phyloP scores from a whole-genome alignment of 2,329 filamentous ascomycete species.

The Epicoccum nigrum region DNA sequence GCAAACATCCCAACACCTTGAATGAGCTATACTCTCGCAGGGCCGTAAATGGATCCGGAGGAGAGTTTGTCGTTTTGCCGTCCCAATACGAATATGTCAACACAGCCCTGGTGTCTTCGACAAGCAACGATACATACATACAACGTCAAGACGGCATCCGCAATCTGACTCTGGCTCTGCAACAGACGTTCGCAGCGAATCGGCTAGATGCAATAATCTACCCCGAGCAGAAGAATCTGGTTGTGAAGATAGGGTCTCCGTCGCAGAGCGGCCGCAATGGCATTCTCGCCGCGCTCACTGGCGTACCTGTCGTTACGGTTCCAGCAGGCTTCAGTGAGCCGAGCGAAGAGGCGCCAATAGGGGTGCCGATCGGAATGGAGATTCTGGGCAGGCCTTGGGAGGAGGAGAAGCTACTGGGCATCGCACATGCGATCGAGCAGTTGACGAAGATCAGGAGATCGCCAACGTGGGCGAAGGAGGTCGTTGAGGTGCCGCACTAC shows the following conservation, averaged over 20 bases:
- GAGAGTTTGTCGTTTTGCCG: slow-evolving; percentile 65
- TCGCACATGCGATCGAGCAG: slow-evolving; percentile 60
- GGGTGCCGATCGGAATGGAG: slow-evolving; percentile 70
- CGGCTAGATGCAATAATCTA: slow-evolving; percentile 66
- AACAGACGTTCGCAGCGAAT: slow-evolving; percentile 57
- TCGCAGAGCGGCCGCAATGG: slow-evolving; percentile 67
- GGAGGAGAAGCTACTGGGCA: slow-evolving; percentile 60
- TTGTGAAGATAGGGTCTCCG: slow-evolving; percentile 62
- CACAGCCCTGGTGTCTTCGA: slow-evolving; percentile 59
- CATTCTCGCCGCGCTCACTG: slow-evolving; percentile 61
- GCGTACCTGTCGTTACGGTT: slow-evolving; percentile 60
- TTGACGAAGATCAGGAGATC: slow-evolving; percentile 54
- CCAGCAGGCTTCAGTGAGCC: slow-evolving; percentile 60
- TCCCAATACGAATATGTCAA: slow-evolving; percentile 63
- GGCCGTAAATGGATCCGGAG: slow-evolving; percentile 38
- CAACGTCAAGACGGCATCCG: slow-evolving; percentile 56
- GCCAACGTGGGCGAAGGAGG: slow-evolving; percentile 54
- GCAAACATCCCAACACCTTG: slow-evolving; percentile 55
- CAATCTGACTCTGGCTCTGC: slow-evolving; percentile 59
- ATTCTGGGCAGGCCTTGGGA: slow-evolving; percentile 63
- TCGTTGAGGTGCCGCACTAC: slow-evolving; percentile 50
- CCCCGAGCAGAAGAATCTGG: slow-evolving; percentile 68
- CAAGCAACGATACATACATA: slow-evolving; percentile 58
- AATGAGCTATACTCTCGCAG: slow-evolving; percentile 56
- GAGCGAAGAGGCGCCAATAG: slow-evolving; percentile 58